These are phyloP conservation scores for Bigelowiella natans DNA, from an alignment of 78 protist species.

Conservation along the genomic window DNA sequence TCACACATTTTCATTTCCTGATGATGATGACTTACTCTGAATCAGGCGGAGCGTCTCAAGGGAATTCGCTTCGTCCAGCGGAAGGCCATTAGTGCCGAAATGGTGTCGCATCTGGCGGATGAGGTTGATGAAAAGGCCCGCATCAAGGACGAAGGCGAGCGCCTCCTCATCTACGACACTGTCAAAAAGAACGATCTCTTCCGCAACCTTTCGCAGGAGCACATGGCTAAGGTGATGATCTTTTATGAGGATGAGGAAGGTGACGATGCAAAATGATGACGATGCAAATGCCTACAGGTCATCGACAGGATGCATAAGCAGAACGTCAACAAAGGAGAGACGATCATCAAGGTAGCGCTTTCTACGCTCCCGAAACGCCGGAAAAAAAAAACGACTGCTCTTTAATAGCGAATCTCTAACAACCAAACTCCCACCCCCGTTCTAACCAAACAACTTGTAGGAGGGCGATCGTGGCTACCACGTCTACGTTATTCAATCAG, in stretches of 20 bases:
- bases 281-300: no score
- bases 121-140: neutral
- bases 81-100: neutral
- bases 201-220: neutral
- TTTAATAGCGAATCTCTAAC: no score
- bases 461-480: conserved; percentile 26
- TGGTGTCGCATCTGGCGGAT: neutral
- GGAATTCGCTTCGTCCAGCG: neutral
- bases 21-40: neutral
- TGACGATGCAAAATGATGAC: no score
- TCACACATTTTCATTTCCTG: no score
- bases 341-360: neutral
- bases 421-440: no score
- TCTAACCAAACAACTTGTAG: no score
- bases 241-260: no score
- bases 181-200: neutral
- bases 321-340: neutral
- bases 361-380: no score
- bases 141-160: neutral
- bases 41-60: neutral
- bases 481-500: conserved; percentile 16
- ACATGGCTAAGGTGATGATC: neutral
- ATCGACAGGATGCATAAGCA: neutral
- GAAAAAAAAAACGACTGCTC: no score
- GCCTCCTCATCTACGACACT: neutral